Conservation (phyloP, 2,329 filamentous ascomycete genomes). For the Chrysoporthe puriensis region DNA sequence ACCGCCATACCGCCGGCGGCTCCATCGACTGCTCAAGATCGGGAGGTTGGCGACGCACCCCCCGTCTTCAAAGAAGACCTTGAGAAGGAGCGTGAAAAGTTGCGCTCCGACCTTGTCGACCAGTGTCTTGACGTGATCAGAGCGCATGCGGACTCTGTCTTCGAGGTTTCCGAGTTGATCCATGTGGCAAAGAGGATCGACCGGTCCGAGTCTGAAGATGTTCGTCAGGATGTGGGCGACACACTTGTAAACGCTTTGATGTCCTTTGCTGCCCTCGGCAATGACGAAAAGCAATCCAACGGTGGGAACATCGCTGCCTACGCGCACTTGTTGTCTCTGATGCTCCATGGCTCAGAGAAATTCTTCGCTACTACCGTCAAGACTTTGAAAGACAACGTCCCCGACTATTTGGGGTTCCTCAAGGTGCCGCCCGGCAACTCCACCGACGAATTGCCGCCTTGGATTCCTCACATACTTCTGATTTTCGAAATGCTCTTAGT, state of each 20-base stretch:
- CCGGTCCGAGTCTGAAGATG: conserved; percentile 58
- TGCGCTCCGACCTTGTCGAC: conserved; percentile 81
- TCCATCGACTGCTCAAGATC: conserved; percentile 30
- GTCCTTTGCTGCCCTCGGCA: conserved; percentile 62
- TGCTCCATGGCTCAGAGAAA: conserved; percentile 75
- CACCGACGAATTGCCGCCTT: conserved; percentile 80
- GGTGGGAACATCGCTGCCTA: conserved; percentile 76
- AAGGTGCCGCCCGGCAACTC: conserved; percentile 69
- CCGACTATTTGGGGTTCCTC: conserved; percentile 77
- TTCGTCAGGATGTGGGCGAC: conserved; percentile 74
- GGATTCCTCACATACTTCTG: conserved; percentile 88
- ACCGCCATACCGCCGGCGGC: conserved; percentile 22
- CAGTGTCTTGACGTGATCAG: conserved; percentile 89
- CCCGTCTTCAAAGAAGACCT: conserved; percentile 75
- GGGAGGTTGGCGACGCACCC: conserved; percentile 33
- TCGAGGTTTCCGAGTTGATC: conserved; percentile 89
- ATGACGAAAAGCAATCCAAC: conserved; percentile 67
- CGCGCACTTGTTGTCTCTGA: conserved; percentile 85
- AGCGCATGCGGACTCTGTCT: conserved; percentile 83
- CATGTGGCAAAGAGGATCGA: conserved; percentile 63
- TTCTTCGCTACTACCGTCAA: conserved; percentile 81
- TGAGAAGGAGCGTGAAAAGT: conserved; percentile 70
- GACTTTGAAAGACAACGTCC: conserved; percentile 76
- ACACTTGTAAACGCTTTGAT: conserved; percentile 85
- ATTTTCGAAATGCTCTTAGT: conserved; percentile 90